These are phyloP conservation scores for Xylariaceae sp. DNA, from an alignment of 2,329 filamentous ascomycete genomes.

Conservation along the genomic window DNA sequence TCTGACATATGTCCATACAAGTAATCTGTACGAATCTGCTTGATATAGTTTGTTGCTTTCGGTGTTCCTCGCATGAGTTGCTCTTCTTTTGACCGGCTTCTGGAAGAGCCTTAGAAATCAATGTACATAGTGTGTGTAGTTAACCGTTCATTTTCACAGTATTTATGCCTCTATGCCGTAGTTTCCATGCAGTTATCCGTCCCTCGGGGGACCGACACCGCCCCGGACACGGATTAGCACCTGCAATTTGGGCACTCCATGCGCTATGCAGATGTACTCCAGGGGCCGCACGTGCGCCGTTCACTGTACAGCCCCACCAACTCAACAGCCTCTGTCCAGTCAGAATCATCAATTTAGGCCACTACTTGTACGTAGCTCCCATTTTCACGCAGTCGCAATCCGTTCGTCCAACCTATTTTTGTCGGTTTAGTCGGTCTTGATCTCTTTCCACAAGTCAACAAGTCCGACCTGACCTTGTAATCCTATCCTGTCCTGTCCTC, in stretches of 20 bases:
- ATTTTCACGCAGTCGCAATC: constrained; percentile 26
- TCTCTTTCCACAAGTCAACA: constrained; percentile 1
- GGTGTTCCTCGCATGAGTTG: background rate
- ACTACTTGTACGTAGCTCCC: constrained; percentile 13
- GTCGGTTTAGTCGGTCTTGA: constrained; percentile 8
- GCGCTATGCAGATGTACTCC: background rate
- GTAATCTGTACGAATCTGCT: too few relatives aligned
- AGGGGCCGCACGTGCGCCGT: constrained; percentile 17
- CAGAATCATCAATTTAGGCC: constrained; percentile 24
- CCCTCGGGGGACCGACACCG: background rate
- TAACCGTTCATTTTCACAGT: background rate
- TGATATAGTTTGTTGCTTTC: background rate
- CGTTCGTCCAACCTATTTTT: constrained; percentile 12
- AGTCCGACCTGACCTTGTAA: constrained; percentile 20
- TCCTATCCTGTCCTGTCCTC: constrained; percentile 13
- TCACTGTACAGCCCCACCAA: constrained; percentile 15
- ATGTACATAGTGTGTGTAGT: background rate
- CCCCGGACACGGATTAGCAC: background rate
- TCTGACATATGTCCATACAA: too few relatives aligned
- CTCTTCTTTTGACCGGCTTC: background rate
- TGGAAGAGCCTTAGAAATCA: background rate
- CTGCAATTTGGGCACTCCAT: background rate
- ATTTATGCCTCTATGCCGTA: background rate
- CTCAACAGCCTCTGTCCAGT: constrained; percentile 18
- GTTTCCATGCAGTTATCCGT: background rate